Base-by-base conservation (phyloP, 2,329 filamentous ascomycete genomes). In the Chaetoscypha palmicola region DNA sequence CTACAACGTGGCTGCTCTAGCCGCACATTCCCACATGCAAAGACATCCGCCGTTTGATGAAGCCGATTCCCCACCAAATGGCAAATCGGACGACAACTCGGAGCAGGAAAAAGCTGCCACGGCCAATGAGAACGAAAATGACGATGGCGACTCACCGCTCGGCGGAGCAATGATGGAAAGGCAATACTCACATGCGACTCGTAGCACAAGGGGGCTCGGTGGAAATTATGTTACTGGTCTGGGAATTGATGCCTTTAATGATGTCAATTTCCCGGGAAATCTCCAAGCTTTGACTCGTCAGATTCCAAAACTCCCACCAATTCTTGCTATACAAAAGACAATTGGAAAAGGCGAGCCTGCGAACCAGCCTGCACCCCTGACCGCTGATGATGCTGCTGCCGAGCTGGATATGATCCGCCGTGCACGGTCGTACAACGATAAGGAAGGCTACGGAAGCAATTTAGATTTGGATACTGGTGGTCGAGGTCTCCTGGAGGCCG, bases 161-260 rank as follows among this genome's bases (percentile, higher is more conserved):
- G 68, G 72, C 4, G 76, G 75, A 1, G 69, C 71, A 11, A 66
- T 66, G 41, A 82, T 82, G 78, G 79, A 82, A 60, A 72, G 78
- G 24, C 76, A 78, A 48, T 71, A 74, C 10, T 82, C 79, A 8
- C 78, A 83, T 47, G 75, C 76, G 10, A 83, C 79, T 14, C 69
- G 79, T 33, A 82, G 77, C 62, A 81, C 75, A 16, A 71, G 78
- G 19, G 76, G 68, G 12, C 66, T 68, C n/a, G 60, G 60, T 22
- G 66, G 43, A 1, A 69, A 73, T 42, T 76, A 76, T 48, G 57
- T 72, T 26, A 75, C 72, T 55, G 65, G 77, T 30, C 65, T 78
- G 10, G 79, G 78, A 11, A 68, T 81, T 21, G 78, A 82, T 57
- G 75, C 72, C 17, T 67, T 82, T 34, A 67, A 71, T 46, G 79